Conservation (phyloP, 306 rosid species). For the Abrus pulchellus region DNA sequence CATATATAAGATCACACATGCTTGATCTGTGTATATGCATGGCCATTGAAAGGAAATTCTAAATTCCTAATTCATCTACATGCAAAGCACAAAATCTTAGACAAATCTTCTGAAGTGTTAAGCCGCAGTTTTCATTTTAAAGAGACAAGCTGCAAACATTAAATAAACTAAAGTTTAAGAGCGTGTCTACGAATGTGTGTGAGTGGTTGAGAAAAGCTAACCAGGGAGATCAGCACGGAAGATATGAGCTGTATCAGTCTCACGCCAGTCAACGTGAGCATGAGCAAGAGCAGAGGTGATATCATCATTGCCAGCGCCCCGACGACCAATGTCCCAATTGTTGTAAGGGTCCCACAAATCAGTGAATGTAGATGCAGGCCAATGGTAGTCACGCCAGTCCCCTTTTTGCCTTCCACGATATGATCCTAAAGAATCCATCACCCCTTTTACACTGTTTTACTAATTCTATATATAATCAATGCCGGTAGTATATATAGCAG, state of each 20-base stretch:
- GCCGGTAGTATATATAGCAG: no score
- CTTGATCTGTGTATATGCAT: no score
- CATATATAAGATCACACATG: no score
- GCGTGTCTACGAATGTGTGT: background rate
- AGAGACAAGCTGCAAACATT: no score
- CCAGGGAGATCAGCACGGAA: conserved; percentile 54
- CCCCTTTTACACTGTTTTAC: no score
- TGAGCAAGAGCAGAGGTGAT: conserved; percentile 35
- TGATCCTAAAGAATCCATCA: conserved; percentile 44
- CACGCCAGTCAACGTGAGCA: conserved; percentile 52
- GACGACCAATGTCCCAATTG: background rate
- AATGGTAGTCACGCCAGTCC: background rate
- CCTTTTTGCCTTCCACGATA: conserved; percentile 25
- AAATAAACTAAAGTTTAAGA: no score
- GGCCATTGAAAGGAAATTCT: no score
- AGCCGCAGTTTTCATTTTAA: no score
- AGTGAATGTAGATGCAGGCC: background rate
- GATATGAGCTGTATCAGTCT: conserved; percentile 46
- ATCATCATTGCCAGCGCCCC: conserved; percentile 4
- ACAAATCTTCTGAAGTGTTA: no score
- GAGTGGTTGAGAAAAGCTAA: background rate
- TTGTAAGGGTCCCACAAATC: conserved; percentile 40
- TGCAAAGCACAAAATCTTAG: no score
- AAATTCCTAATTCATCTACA: no score
- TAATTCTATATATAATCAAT: no score